phyloP scores from a whole-genome alignment of 495 filamentous ascomycete species.

The Letharia lupina region DNA sequence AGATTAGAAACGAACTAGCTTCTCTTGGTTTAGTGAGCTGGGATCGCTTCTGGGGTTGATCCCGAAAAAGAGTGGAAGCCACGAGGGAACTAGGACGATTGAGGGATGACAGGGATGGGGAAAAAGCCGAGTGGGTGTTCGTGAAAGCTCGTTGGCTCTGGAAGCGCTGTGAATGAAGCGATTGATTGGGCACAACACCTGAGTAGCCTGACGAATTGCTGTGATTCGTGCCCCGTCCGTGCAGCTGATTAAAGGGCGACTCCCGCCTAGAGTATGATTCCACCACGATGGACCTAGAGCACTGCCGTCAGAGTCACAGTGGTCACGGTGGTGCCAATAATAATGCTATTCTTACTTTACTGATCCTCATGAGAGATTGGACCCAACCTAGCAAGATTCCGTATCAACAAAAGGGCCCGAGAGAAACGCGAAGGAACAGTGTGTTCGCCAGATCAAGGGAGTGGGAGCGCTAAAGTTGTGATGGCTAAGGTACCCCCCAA shows the following conservation, averaged over 20 bases:
- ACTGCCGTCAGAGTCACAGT: slow-evolving; percentile 21
- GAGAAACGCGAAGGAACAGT: neutral
- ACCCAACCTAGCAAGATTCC: neutral
- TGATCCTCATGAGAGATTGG: neutral
- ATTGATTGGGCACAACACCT: slow-evolving; percentile 12
- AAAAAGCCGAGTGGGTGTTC: slow-evolving; percentile 11
- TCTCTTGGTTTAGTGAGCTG: neutral
- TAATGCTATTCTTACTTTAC: neutral
- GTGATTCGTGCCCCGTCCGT: slow-evolving; percentile 26
- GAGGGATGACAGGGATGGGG: slow-evolving; percentile 2
- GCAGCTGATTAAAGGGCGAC: slow-evolving; percentile 25
- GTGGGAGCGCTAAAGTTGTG: slow-evolving; percentile 8
- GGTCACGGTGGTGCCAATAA: neutral
- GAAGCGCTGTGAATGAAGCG: slow-evolving; percentile 18
- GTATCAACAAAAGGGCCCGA: neutral
- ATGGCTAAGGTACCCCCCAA: slow-evolving; percentile 5
- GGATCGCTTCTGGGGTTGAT: slow-evolving; percentile 8
- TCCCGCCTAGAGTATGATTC: slow-evolving; percentile 19
- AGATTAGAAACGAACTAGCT: slow-evolving; percentile 18
- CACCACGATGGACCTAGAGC: slow-evolving; percentile 17
- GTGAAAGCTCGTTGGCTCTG: slow-evolving; percentile 15
- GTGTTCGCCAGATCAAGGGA: slow-evolving; percentile 3
- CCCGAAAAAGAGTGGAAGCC: slow-evolving; percentile 20
- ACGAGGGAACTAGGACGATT: slow-evolving; percentile 18
- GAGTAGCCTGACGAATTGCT: slow-evolving; percentile 12